A percentile compares a stretch with the other conserved stretches of the same genome.
Conservation (phyloP, 257 asterid species). For the Ilex aquifolium region DNA sequence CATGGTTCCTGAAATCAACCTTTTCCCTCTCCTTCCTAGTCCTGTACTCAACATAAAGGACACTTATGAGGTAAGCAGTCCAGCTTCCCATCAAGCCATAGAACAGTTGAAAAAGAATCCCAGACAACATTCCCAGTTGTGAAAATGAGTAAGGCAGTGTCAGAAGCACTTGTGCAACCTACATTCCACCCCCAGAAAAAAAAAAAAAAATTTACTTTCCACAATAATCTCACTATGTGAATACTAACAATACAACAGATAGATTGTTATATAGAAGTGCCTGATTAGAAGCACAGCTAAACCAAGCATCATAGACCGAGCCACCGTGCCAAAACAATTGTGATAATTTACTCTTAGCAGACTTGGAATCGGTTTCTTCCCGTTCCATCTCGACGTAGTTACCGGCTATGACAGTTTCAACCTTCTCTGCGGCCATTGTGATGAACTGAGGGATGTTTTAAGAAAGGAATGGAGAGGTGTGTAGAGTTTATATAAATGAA, state of each 20-base stretch:
- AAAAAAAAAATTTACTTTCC: background rate
- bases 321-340: slow-evolving; percentile 87
- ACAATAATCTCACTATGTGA: background rate
- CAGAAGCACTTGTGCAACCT: slow-evolving; percentile 91
- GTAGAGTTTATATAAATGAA: slow-evolving; percentile 15
- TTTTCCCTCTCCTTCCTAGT: slow-evolving; percentile 86
- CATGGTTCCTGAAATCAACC: slow-evolving; percentile 80
- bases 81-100: slow-evolving; percentile 88
- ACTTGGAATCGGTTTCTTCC: slow-evolving; percentile 33
- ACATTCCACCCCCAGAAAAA: background rate
- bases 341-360: slow-evolving; percentile 43
- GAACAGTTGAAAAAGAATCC: slow-evolving; percentile 62
- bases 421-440: slow-evolving; percentile 77
- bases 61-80: slow-evolving; percentile 84
- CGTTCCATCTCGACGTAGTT: slow-evolving; percentile 78
- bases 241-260: too few relatives aligned
- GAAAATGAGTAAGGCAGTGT: slow-evolving; percentile 87
- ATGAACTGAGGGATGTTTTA: too few relatives aligned
- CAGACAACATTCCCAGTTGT: slow-evolving; percentile 82
- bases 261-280: slow-evolving; percentile 56
- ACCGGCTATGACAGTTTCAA: slow-evolving; percentile 77
- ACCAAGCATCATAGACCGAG: slow-evolving; percentile 95
- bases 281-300: slow-evolving; percentile 23
- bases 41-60: slow-evolving; percentile 79
- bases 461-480: too few relatives aligned